A percentile compares a stretch with the other conserved stretches of the same genome.
phyloP scores from a whole-genome alignment of 495 filamentous ascomycete genomes.

The Sphaerosporella brunnea region DNA sequence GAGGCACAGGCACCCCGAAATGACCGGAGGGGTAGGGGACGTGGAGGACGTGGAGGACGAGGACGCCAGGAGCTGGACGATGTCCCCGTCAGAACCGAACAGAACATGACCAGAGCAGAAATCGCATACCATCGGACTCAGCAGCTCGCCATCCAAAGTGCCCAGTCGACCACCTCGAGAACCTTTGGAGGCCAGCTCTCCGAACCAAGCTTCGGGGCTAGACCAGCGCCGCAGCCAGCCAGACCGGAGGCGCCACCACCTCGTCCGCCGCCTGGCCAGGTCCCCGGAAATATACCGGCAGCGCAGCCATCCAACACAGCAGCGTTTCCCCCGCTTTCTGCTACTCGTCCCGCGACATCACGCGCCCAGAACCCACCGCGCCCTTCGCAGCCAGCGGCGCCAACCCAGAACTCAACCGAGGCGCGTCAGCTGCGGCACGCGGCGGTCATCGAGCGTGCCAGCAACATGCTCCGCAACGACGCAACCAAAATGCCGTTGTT shows the following conservation, averaged over 20 bases:
- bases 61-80: conserved; percentile 65
- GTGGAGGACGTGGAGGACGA: conserved; percentile 36
- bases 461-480: conserved; percentile 60
- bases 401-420: conserved; percentile 18
- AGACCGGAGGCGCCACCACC: conserved; percentile 14
- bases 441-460: conserved; percentile 70
- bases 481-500: conserved; percentile 53
- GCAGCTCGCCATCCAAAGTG: conserved; percentile 60
- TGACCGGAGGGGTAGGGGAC: conserved; percentile 27
- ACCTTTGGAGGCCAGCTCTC: conserved; percentile 72
- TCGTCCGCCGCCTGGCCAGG: conserved; percentile 11
- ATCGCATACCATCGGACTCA: conserved; percentile 76
- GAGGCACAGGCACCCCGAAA: conserved; percentile 52
- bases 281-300: conserved; percentile 1
- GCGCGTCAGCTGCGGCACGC: conserved; percentile 30
- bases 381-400: conserved; percentile 56
- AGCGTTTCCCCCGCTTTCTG: conserved; percentile 18
- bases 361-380: conserved; percentile 13
- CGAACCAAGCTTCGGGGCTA: conserved; percentile 26
- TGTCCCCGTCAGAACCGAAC: conserved; percentile 58
- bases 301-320: conserved; percentile 13
- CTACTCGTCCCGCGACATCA: conserved; percentile 22
- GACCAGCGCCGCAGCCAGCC: conserved; percentile 14
- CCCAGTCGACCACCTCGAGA: conserved; percentile 56
- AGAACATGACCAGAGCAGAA: conserved; percentile 70